phyloP scores from a whole-genome alignment of 768 basidiomycete species.

The Tricholoma furcatifolium region DNA sequence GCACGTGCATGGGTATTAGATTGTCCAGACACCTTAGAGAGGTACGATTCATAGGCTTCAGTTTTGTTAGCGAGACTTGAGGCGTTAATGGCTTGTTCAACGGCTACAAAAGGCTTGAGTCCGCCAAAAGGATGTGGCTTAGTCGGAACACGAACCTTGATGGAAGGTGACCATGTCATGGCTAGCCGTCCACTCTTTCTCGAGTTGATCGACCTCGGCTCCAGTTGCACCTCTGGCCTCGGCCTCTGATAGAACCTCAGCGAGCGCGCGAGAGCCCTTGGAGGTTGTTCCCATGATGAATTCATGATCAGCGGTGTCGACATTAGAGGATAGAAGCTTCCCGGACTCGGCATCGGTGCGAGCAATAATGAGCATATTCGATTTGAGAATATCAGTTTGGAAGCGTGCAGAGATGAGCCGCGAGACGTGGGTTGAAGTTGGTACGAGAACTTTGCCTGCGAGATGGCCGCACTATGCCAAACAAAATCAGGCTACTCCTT shows the following conservation, averaged over 20 bases:
- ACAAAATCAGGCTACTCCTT: slow-evolving; percentile 2
- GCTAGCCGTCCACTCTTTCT: slow-evolving; percentile 68
- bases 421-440: slow-evolving; percentile 82
- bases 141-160: slow-evolving; percentile 53
- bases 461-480: slow-evolving; percentile 72
- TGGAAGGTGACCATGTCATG: slow-evolving; percentile 82
- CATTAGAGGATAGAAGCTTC: slow-evolving; percentile 78
- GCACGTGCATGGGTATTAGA: slow-evolving; percentile 72
- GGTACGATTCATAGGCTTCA: slow-evolving; percentile 57
- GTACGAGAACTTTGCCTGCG: slow-evolving; percentile 91
- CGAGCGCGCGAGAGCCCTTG: slow-evolving; percentile 49
- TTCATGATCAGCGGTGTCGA: slow-evolving; percentile 82
- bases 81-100: slow-evolving; percentile 53
- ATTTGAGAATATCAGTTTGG: slow-evolving; percentile 88
- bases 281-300: slow-evolving; percentile 66
- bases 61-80: slow-evolving; percentile 54
- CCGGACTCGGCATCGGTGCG: slow-evolving; percentile 91
- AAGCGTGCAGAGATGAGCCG: slow-evolving; percentile 84
- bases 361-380: slow-evolving; percentile 86
- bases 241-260: slow-evolving; percentile 68
- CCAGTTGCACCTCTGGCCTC: slow-evolving; percentile 63
- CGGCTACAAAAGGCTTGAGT: slow-evolving; percentile 37
- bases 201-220: slow-evolving; percentile 68
- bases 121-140: slow-evolving; percentile 1
- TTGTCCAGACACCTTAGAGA: slow-evolving; percentile 55